Percentiles rank a stretch among this genome's conserved stretches.
phyloP scores from a whole-genome alignment of 2,329 filamentous ascomycete genomes.

The Cyphellophora attinorum region DNA sequence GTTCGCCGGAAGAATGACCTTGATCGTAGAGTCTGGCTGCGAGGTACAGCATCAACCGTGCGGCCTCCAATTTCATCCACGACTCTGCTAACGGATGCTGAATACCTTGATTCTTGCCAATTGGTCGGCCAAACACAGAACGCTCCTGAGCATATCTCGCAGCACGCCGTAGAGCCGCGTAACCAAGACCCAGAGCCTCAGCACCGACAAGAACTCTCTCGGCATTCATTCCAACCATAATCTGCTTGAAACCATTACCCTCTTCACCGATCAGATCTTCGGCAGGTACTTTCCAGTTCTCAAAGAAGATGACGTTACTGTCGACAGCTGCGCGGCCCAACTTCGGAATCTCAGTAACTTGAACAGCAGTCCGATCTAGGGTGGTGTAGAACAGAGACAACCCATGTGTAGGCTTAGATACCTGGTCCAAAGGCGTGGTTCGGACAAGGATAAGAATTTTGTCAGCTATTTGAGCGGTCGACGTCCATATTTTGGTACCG shows the following conservation, averaged over 20 bases:
- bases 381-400: constrained; percentile 75
- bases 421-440: constrained; percentile 60
- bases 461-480: constrained; percentile 68
- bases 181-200: constrained; percentile 71
- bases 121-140: constrained; percentile 53
- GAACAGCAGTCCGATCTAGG: constrained; percentile 52
- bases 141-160: constrained; percentile 57
- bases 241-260: constrained; percentile 67
- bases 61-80: constrained; percentile 56
- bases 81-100: constrained; percentile 57
- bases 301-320: constrained; percentile 82
- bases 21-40: constrained; percentile 55
- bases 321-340: constrained; percentile 79
- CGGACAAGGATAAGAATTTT: constrained; percentile 78
- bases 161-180: constrained; percentile 56
- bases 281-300: constrained; percentile 59
- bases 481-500: constrained; percentile 78
- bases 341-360: constrained; percentile 66
- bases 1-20: constrained; percentile 51
- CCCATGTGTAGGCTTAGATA: constrained; percentile 61
- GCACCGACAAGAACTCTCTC: constrained; percentile 67
- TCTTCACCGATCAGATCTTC: constrained; percentile 60
- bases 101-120: constrained; percentile 58
- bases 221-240: constrained; percentile 72
- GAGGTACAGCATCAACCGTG: constrained; percentile 56